Conservation (phyloP, 495 filamentous ascomycete species). For the Xylaria sp. region DNA sequence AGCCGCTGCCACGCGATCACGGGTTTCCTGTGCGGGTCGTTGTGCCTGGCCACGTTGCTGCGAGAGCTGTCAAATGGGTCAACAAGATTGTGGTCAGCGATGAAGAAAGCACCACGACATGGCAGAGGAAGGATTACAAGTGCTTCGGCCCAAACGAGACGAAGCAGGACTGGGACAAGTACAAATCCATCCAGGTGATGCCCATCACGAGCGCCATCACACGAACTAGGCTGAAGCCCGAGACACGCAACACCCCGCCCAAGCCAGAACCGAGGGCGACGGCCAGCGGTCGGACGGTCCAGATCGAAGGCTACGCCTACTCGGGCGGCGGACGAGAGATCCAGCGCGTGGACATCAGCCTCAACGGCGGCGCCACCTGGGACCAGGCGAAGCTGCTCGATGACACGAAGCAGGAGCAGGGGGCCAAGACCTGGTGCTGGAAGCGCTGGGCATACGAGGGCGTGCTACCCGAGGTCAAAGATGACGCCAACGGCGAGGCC, state of each 20-base stretch:
- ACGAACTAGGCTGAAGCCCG: constrained; percentile 32
- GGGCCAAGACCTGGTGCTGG: constrained; percentile 61
- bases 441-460: constrained; percentile 59
- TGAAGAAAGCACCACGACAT: constrained; percentile 64
- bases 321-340: constrained; percentile 64
- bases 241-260: background rate
- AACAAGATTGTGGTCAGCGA: constrained; percentile 64
- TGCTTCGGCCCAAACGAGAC: constrained; percentile 65
- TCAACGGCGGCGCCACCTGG: constrained; percentile 63
- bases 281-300: constrained; percentile 38
- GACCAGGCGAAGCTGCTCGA: constrained; percentile 57
- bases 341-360: constrained; percentile 61
- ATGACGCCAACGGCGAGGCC: constrained; percentile 45
- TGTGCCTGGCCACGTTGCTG: constrained; percentile 67
- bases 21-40: constrained; percentile 67
- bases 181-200: constrained; percentile 65
- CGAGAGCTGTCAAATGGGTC: constrained; percentile 71
- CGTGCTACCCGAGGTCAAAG: constrained; percentile 50
- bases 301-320: constrained; percentile 64
- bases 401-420: constrained; percentile 41
- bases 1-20: constrained; percentile 62
- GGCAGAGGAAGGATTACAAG: constrained; percentile 70
- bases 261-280: constrained; percentile 8
- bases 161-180: constrained; percentile 62
- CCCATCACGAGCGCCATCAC: constrained; percentile 64